Evolutionary conservation across 192 early-diverging fungal genomes (phyloP), one percentile per base, ranked within the genome.

Genomic region (Rhizoclosmatium globosum): DNA sequence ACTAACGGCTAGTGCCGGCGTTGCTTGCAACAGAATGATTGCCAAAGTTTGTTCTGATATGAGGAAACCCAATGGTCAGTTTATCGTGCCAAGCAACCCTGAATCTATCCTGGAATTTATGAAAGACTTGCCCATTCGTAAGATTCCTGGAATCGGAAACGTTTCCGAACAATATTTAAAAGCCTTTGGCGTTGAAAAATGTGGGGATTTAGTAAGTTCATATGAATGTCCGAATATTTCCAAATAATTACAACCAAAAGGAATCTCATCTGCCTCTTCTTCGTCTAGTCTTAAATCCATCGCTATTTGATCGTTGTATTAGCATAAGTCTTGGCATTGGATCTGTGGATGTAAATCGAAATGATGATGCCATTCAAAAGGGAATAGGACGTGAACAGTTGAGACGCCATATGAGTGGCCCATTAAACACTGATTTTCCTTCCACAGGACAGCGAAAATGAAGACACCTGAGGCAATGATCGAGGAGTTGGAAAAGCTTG

Each of bases 41-140:
- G 82, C 88, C 3, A 89, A 87, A 53, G 62, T 90, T 15, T 84
- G 79, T 60, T 77, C 79, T 11, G 83, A 93, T 66, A 46, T 89
- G n/a, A 89, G 93, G 47, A 93, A 93, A 78, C 92, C 92, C 4
- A 93, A 93, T 78, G 92, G 92, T 0, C 92, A 93, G 75, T 86
- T 81, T 65, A 64, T 72, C 15, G 77, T 93, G n/a, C 72, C 81
- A 47, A 85, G 78, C 44, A 71, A 86, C 3, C 76, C 62, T 21
- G 71, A 74, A 39, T 76, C 71, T 3, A 82, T 93, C 15, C 39
- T 76, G 31, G 82, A 83, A 4, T 93, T 91, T 75, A 45, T 89
- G 6, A 62, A 71, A 4, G n/a, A 61, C 1, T 71, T 93, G 2
- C 66, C 76, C 3, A 83, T 93, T 2, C 85, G 92, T 47, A 91